phyloP scores from a whole-genome alignment of 2,329 filamentous ascomycete genomes.

The Ophiostoma sp. region DNA sequence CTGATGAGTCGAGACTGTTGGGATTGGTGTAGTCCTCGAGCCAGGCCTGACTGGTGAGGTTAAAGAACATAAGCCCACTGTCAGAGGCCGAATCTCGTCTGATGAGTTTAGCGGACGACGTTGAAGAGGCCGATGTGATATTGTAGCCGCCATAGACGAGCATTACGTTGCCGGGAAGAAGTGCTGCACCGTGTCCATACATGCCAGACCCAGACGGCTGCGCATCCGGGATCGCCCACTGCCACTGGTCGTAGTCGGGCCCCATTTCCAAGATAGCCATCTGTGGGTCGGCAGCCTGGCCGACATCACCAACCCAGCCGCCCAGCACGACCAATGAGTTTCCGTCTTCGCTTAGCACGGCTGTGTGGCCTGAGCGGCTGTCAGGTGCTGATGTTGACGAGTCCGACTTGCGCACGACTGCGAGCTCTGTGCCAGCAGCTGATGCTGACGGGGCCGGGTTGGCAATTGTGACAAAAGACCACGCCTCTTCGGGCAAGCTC shows the following conservation, averaged over 20 bases:
- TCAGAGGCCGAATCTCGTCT: slow-evolving; percentile 27
- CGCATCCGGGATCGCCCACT: slow-evolving; percentile 58
- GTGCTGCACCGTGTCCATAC: slow-evolving; percentile 58
- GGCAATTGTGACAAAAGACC: slow-evolving; percentile 71
- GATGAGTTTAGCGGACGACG: slow-evolving; percentile 12
- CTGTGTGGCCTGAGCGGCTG: slow-evolving; percentile 82
- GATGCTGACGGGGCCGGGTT: slow-evolving; percentile 29
- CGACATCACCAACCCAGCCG: slow-evolving; percentile 84
- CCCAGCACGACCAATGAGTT: slow-evolving; percentile 72
- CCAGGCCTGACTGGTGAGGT: slow-evolving; percentile 54
- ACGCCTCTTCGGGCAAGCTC: slow-evolving; percentile 77
- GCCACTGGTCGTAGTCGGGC: slow-evolving; percentile 68
- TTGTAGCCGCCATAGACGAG: slow-evolving; percentile 60
- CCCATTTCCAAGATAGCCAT: slow-evolving; percentile 71
- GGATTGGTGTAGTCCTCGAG: slow-evolving; percentile 45
- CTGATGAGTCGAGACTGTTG: slow-evolving; percentile 7
- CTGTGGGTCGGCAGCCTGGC: slow-evolving; percentile 72
- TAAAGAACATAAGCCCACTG: slow-evolving; percentile 42
- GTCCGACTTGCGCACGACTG: slow-evolving; percentile 31
- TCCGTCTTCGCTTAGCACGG: slow-evolving; percentile 74
- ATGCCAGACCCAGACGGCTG: slow-evolving; percentile 45
- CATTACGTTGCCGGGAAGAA: slow-evolving; percentile 63
- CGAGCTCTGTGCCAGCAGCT: slow-evolving; percentile 47
- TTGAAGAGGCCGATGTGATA: slow-evolving; percentile 32
- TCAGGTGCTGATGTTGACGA: slow-evolving; percentile 34